Evolutionary conservation across 768 basidiomycete species (phyloP), one percentile per base, ranked within the genome.

Genomic region (Mycena pura): DNA sequence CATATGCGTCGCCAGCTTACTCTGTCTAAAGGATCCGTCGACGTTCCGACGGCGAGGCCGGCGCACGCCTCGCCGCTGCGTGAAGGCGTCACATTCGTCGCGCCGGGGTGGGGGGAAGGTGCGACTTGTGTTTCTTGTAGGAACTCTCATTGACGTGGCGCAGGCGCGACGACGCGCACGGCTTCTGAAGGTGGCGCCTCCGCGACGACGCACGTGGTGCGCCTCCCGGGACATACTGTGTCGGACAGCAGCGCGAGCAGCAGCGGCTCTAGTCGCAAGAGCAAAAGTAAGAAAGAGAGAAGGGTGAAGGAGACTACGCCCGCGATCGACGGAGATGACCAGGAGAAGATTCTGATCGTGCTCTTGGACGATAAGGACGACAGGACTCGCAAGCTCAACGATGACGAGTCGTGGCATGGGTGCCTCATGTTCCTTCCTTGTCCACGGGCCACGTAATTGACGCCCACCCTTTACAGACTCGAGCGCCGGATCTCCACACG

Each of bases 171-270:
- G n/a, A n/a, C n/a, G n/a, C n/a, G n/a, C n/a, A n/a, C n/a, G n/a
- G n/a, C n/a, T n/a, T n/a, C n/a, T n/a, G n/a, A n/a, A n/a, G n/a
- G n/a, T n/a, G n/a, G n/a, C n/a, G n/a, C n/a, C n/a, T n/a, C n/a
- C 8, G 28, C n/a, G 29, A 19, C 11, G 24, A 54, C n/a, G 32
- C 47, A 55, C 47, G 10, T 8, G 24, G 25, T 54, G 11, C 50
- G 44, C 10, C 60, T 62, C 27, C 64, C 60, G 3, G 64, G 64
- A 17, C 50, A 38, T 13, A 41, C 64, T 0, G 41, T 32, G 19
- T 65, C 64, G 40, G 64, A 65, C 21, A 61, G 62, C 43, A 62
- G 60, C 41, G 54, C 48, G 21, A 56, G 54, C 19, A 63, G 62
- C 28, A 25, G 38, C 17, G 54, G 60, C 29, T 57, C 59, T 10